Evolutionary conservation across 768 basidiomycete genomes (phyloP).

Genomic region (Xanthoconium stramineum): DNA sequence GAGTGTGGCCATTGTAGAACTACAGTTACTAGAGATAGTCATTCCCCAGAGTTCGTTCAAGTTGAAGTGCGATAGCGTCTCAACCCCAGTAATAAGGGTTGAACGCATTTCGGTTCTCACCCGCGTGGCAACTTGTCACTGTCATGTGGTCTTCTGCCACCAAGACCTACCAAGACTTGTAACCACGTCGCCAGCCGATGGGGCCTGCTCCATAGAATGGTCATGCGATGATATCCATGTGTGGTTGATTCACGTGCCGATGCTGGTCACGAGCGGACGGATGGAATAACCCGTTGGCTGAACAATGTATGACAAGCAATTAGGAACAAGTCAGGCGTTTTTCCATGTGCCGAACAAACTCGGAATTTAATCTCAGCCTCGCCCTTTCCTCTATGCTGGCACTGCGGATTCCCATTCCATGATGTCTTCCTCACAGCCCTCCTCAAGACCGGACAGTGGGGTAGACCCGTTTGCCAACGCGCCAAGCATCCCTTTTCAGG

Average conservation of each 20-base stretch:
- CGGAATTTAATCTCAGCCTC: neutral
- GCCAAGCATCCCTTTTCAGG: slow-evolving; percentile 10
- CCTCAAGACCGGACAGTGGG: slow-evolving; percentile 21
- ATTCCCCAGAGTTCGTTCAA: no score
- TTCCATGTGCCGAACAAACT: neutral
- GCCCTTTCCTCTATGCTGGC: neutral
- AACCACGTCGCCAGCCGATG: no score
- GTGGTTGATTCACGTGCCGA: neutral
- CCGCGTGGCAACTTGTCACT: no score
- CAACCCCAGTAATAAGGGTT: no score
- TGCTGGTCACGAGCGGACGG: neutral
- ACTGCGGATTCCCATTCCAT: neutral
- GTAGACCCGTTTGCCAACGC: slow-evolving; percentile 9
- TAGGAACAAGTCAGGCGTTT: neutral
- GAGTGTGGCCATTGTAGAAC: no score
- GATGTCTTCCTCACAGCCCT: slow-evolving; percentile 5
- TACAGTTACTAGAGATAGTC: no score
- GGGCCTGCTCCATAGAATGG: no score
- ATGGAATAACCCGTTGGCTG: neutral
- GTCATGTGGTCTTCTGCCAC: no score
- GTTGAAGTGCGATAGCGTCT: no score
- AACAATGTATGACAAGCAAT: neutral
- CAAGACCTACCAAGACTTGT: no score
- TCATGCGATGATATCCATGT: no score
- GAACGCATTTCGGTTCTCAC: no score